Evolutionary conservation across 768 basidiomycete species (phyloP).

Genomic region (Podaxis sp.): DNA sequence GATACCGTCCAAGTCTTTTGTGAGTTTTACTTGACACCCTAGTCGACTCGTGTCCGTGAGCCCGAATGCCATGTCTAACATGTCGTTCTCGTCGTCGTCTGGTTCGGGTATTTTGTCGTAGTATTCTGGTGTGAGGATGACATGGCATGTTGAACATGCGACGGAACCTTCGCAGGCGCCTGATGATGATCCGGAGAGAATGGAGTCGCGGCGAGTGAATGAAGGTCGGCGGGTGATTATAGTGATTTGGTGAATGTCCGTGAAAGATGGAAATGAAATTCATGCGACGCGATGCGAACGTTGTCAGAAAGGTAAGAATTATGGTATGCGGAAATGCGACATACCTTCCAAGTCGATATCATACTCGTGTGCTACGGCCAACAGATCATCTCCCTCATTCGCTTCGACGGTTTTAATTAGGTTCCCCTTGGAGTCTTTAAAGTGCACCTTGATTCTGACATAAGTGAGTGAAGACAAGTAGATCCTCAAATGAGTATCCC

Average conservation of each 20-base stretch:
- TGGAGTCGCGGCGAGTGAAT: background rate
- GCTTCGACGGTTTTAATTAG: slow-evolving; percentile 86
- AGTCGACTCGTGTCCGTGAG: slow-evolving; percentile 88
- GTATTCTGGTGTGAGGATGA: slow-evolving; percentile 75
- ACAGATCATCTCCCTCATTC: slow-evolving; percentile 90
- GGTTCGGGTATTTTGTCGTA: slow-evolving; percentile 91
- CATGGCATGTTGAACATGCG: slow-evolving; percentile 97
- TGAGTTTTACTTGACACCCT: slow-evolving; percentile 76
- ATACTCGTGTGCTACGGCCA: slow-evolving; percentile 90
- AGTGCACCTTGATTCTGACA: slow-evolving; percentile 82
- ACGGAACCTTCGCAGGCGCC: slow-evolving; percentile 97
- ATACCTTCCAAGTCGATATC: slow-evolving; percentile 94
- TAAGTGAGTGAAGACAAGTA: background rate
- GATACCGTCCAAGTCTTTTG: slow-evolving; percentile 80
- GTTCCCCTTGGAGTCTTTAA: slow-evolving; percentile 83
- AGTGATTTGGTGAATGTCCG: background rate
- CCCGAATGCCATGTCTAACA: slow-evolving; percentile 98
- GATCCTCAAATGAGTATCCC: background rate
- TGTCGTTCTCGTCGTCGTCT: slow-evolving; percentile 96
- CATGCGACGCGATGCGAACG: background rate
- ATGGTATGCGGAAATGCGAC: slow-evolving; percentile 15
- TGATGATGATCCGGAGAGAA: slow-evolving; percentile 24
- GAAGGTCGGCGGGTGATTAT: background rate
- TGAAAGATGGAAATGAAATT: slow-evolving; percentile 1
- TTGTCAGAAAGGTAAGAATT: background rate